Evolutionary conservation across 345 rosid species (phyloP).

Genomic region (Syzygium aromaticum): DNA sequence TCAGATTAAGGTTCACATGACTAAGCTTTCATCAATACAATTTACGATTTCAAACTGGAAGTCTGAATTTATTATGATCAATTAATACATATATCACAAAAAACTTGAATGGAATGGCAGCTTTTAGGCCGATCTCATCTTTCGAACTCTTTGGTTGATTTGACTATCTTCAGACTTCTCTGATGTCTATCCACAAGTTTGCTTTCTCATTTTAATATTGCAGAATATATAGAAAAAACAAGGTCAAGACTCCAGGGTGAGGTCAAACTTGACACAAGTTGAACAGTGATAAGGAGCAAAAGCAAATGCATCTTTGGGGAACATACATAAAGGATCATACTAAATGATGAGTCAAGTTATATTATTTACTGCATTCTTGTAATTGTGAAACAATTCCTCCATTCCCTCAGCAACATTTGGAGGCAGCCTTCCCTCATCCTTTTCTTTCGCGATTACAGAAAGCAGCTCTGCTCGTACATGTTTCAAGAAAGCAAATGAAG

Average conservation of each 20-base stretch:
- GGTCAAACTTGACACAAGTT: background rate
- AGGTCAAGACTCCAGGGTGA: background rate
- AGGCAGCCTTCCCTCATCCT: slow-evolving; percentile 67
- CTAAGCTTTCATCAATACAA: background rate
- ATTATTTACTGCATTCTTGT: slow-evolving; percentile 78
- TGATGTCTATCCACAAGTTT: background rate
- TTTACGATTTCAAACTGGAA: background rate
- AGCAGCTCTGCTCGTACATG: slow-evolving; percentile 54
- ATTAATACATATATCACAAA: background rate
- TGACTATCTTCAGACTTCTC: background rate
- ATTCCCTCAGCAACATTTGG: slow-evolving; percentile 65
- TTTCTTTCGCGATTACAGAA: slow-evolving; percentile 61
- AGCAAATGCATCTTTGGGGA: background rate
- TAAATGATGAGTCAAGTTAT: slow-evolving; percentile 20
- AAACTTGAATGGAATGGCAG: background rate
- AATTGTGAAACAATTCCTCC: slow-evolving; percentile 82
- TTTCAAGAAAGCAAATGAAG: slow-evolving; percentile 5
- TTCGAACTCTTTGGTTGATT: background rate
- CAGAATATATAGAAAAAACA: background rate
- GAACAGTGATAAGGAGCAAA: background rate
- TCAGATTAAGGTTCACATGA: background rate
- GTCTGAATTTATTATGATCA: background rate
- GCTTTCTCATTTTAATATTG: background rate
- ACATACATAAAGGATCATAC: background rate
- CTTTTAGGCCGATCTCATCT: background rate